Evolutionary conservation across 2,329 filamentous ascomycete genomes (phyloP), one percentile per base, ranked within the genome.

Genomic region (Talaromyces sp.): DNA sequence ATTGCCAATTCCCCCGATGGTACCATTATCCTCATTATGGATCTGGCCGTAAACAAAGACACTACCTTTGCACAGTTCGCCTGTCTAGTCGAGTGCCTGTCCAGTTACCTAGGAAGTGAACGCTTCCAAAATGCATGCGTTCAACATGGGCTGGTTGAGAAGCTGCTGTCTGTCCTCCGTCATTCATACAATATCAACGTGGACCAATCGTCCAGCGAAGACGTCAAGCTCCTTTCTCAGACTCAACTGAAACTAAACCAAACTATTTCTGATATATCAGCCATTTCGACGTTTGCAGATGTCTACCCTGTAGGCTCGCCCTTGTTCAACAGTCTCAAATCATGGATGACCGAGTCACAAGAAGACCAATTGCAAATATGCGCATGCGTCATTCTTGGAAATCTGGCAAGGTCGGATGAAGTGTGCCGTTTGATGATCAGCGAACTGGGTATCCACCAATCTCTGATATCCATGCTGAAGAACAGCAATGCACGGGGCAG

Each of bases 321-420:
- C 10, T 64, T 79, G n/a, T 67, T 73, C 4, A 64, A 71, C 19
- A 73, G 65, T 0, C 61, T 81, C 31, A 70, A 73, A 52, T 68
- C 70, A 8, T 81, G 78, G 78, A 69, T 80, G 17, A 62, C 64
- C 13, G 67, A 69, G 24, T 59, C 65, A n/a, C n/a, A n/a, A 2
- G 71, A 79, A 53, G 73, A 77, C n/a, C 76, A 80, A 53, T 70
- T 81, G 29, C 73, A 78, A 46, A 73, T 79, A 53, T 79, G 78
- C 57, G 73, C 78, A 19, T 80, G 78, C 62, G 68, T 81, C 49
- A 76, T 81, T 63, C 71, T 81, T 14, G 80, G 80, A 8, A 81
- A 81, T 60, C 60, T 80, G 38, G 78, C 78, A 31, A 73, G 77
- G 35, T 77, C 76, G 9, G 76, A 79, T 57, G 72, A 71, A 41